Base-by-base conservation (phyloP, 1,284 basidiomycete genomes). In the Chalciporus sp. region DNA sequence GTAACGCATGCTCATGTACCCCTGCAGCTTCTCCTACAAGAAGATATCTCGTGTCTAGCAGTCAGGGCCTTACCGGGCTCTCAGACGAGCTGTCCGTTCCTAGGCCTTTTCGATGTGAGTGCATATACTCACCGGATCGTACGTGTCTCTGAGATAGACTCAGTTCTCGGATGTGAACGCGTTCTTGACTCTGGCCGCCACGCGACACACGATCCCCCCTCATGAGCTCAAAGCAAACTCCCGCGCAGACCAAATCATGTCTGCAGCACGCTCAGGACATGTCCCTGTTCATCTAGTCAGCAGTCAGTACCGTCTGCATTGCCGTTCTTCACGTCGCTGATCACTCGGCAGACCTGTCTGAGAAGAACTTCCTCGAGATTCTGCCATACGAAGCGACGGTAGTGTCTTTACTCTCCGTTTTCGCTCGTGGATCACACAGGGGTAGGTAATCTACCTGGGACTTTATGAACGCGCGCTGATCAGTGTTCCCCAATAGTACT, bases 131-230 rank as follows among this genome's bases (percentile, higher is more conserved):
- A 17, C 6, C 17, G 12, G 12, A 41, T 42, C 4, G 0, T 23
- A 11, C 43, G 10, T 14, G 49, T 48, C 17, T 58, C 51, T 69
- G 42, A 70, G 16, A 7, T n/a, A 9, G 6, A 2, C 35, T 45
- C 60, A 92, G 89, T 91, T 83, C 61, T 84, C 89, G 14, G 89
- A 92, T 63, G 86, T 92, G 20, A 92, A 92, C 63, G 87, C 89
- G 19, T 92, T 92, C 63, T 71, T 92, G 58, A 89, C 86, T 1
- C 74, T 92, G 41, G 89, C 89, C 7, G 89, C 90, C 7, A 90
- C 87, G 6, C 76, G 84, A 40, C 88, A 91, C 65, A 86, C 81
- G 4, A 76, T 86, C 43, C 71, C 74, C 23, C 75, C 78, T 0
- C 85, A 87, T 31, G 80, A 85, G 48, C 66, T 88, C 17, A 74